Evolutionary conservation across 106 monocot genomes (phyloP).

Genomic region (Apostasia shenzhenica): DNA sequence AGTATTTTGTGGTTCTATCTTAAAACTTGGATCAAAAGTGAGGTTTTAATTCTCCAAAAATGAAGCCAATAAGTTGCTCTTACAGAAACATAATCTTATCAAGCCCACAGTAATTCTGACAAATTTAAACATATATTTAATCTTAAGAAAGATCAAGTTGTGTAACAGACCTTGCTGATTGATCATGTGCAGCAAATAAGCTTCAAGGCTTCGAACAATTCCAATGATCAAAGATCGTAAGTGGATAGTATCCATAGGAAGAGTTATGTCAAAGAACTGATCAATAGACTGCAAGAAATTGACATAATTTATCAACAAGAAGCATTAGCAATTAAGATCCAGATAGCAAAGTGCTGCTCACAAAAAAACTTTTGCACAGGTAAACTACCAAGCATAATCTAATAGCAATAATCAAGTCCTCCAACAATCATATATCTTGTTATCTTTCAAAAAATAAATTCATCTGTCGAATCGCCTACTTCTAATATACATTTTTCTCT

Average conservation of each 20-base stretch:
- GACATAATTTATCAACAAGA: too few species aligned
- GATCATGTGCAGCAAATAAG: slow-evolving; percentile 42
- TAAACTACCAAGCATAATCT: neutral
- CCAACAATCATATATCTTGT: neutral
- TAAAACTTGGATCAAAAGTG: too few species aligned
- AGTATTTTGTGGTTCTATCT: too few species aligned
- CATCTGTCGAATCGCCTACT: too few species aligned
- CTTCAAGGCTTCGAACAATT: slow-evolving; percentile 45
- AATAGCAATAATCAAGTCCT: neutral
- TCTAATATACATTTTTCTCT: too few species aligned
- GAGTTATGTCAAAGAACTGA: slow-evolving; percentile 50
- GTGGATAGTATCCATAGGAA: slow-evolving; percentile 59
- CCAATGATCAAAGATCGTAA: slow-evolving; percentile 65
- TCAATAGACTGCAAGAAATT: slow-evolving; percentile 44
- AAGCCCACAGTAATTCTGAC: neutral
- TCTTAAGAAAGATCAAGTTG: neutral
- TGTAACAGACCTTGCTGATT: slow-evolving; percentile 47
- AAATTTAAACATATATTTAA: neutral
- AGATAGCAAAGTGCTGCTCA: too few species aligned
- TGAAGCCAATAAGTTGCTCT: too few species aligned
- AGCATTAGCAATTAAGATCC: too few species aligned
- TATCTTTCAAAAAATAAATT: too few species aligned
- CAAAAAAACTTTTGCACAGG: too few species aligned
- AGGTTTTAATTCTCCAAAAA: too few species aligned
- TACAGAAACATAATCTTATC: too few species aligned